Conservation (phyloP, 768 basidiomycete species). For the Chlorophyllum brunneum region DNA sequence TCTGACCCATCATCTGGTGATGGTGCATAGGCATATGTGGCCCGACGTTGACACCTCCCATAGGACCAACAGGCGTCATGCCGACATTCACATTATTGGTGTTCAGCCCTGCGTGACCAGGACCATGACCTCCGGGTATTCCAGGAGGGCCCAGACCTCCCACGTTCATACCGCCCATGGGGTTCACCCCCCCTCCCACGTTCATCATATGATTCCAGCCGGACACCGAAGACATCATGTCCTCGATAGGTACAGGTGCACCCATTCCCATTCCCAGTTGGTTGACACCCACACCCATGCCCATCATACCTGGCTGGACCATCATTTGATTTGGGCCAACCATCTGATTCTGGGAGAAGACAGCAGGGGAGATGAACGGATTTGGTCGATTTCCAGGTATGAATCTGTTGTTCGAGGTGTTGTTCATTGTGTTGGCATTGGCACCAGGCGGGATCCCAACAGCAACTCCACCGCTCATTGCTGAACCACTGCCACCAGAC, state of each 20-base stretch:
- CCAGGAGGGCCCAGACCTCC: constrained; percentile 16
- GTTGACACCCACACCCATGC: constrained; percentile 25
- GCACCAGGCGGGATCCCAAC: constrained; percentile 1
- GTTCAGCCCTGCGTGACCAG: constrained; percentile 8
- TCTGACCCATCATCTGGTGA: constrained; percentile 29
- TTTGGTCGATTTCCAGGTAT: constrained; percentile 9
- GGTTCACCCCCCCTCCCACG: constrained; percentile 8
- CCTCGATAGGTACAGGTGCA: constrained; percentile 15
- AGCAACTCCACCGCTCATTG: constrained; percentile 13
- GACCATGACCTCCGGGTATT: constrained; percentile 10
- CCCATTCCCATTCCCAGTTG: constrained; percentile 21
- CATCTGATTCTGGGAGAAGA: constrained; percentile 13
- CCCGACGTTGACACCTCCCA: constrained; percentile 16
- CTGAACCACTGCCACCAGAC: constrained; percentile 11
- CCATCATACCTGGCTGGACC: constrained; percentile 27
- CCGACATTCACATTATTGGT: constrained; percentile 10
- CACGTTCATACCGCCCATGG: constrained; percentile 18
- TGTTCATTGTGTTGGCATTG: constrained; percentile 1
- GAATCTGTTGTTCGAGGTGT: constrained; percentile 3
- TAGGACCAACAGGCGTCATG: constrained; percentile 13
- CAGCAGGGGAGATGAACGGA: constrained; percentile 10
- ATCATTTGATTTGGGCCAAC: constrained; percentile 31
- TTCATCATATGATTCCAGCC: constrained; percentile 21
- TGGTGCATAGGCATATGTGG: constrained; percentile 18
- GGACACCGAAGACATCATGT: constrained; percentile 16